phyloP scores from a whole-genome alignment of 768 basidiomycete genomes.

The Leccinum variicolor region DNA sequence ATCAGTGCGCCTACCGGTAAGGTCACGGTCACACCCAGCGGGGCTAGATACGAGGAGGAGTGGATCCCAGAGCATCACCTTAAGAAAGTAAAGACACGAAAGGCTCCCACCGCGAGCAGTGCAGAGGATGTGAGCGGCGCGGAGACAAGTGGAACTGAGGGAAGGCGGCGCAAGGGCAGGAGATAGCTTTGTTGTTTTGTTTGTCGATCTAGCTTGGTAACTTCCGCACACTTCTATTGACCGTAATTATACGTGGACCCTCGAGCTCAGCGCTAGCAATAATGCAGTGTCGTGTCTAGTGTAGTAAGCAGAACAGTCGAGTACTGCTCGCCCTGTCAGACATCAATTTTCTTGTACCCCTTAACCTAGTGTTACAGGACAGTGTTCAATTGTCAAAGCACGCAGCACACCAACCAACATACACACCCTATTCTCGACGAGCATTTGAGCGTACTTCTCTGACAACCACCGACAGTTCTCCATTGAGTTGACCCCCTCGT shows the following conservation, averaged over 20 bases:
- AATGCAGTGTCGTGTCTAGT: background rate
- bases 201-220: background rate
- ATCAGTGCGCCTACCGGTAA: constrained; percentile 55
- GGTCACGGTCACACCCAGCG: constrained; percentile 56
- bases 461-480: constrained; percentile 86
- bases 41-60: constrained; percentile 78
- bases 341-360: constrained; percentile 80
- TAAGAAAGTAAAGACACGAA: constrained; percentile 56
- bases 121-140: constrained; percentile 67
- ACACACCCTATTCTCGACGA: constrained; percentile 76
- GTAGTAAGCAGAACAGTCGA: background rate
- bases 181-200: constrained; percentile 30
- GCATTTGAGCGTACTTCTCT: constrained; percentile 76
- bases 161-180: constrained; percentile 44
- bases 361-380: constrained; percentile 56
- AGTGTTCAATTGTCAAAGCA: constrained; percentile 1
- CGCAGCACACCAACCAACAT: constrained; percentile 24
- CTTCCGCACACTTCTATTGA: background rate
- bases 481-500: constrained; percentile 89
- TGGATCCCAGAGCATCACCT: constrained; percentile 93
- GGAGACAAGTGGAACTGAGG: constrained; percentile 63
- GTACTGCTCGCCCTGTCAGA: constrained; percentile 22
- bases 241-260: constrained; percentile 10
- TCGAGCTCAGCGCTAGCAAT: background rate
- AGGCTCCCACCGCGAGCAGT: constrained; percentile 48